Evolutionary conservation across 257 asterid species (phyloP), one percentile per base, ranked within the genome.

Genomic region (Henckelia pumila): DNA sequence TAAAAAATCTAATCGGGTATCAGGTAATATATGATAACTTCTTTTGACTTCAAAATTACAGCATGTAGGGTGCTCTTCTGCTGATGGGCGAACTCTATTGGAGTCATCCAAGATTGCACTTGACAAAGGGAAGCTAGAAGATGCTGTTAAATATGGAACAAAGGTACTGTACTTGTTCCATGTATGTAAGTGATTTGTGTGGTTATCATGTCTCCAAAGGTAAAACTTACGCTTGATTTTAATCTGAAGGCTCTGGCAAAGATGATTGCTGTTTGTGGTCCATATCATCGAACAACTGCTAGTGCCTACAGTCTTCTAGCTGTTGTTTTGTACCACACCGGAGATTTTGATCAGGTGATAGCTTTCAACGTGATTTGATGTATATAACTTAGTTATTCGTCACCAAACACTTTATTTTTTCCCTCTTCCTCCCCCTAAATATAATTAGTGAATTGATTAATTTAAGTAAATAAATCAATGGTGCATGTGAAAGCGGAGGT

Each of bases 251-350:
- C 99, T 71, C 77, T 94, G 64, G 93, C 95, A 35, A 94, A 94
- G 81, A 87, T 94, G 95, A 87, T 94, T 63, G 93, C 98, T 63
- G 98, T 94, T 17, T 91, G 99, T 66, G 99, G 99, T 69, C 98
- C 99, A 63, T 91, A 87, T 79, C 96, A 94, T 80, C 96, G 98
- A 68, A 83, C 85, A 50, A 94, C 96, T 25, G 99, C 99, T 62
- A 81, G 98, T 81, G 98, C 99, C 49, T 94, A 94, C 77, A 94
- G 98, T 82, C 96, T 94, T 74, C 93, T 94, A 37, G 98, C 99
- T 61, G 99, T 94, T 76, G 99, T 94, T 73, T 85, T 94, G 80
- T 94, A 94, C 79, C 99, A n/a, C n/a, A n/a, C n/a, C n/a, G n/a
- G n/a, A n/a, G n/a, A n/a, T n/a, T n/a, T n/a, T n/a, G n/a, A n/a